Evolutionary conservation across 1,139 yeast species (phyloP).

Genomic region (Ogataea hybrid): DNA sequence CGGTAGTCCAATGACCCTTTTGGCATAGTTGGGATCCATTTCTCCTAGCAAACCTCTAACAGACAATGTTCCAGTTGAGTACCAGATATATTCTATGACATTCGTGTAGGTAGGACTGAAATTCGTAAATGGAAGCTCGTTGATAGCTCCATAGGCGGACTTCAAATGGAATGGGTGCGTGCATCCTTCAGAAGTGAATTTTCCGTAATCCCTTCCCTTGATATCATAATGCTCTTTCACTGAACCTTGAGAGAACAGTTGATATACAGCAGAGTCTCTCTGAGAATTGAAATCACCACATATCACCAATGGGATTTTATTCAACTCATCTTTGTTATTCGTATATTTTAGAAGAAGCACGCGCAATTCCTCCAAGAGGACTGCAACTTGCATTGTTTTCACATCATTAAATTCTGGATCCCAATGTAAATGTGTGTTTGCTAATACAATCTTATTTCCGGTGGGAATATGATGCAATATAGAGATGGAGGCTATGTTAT

Average conservation of each 20-base stretch:
- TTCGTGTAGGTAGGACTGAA: conserved; percentile 91
- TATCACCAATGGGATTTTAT: conserved; percentile 67
- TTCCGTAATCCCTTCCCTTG: conserved; percentile 86
- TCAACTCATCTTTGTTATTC: conserved; percentile 29
- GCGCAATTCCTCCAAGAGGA: too few species aligned
- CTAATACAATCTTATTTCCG: too few species aligned
- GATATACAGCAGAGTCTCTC: conserved; percentile 86
- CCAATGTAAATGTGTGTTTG: too few species aligned
- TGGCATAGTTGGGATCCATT: conserved; percentile 74
- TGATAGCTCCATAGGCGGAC: conserved; percentile 80
- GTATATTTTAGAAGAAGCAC: too few species aligned
- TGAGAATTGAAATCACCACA: conserved; percentile 98
- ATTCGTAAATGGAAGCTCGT: conserved; percentile 93
- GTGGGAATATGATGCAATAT: too few species aligned
- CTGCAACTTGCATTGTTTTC: too few species aligned
- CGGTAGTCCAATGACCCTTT: conserved; percentile 86
- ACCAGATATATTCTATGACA: conserved; percentile 95
- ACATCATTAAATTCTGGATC: too few species aligned
- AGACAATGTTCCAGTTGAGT: conserved; percentile 71
- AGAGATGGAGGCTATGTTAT: too few species aligned
- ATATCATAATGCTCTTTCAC: conserved; percentile 76
- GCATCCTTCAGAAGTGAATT: conserved; percentile 87
- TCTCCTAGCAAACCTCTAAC: conserved; percentile 86
- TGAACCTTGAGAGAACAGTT: conserved; percentile 76
- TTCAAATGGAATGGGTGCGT: conserved; percentile 76